Evolutionary conservation across 2,329 filamentous ascomycete genomes (phyloP).

Genomic region (Bipolaris bicolor): DNA sequence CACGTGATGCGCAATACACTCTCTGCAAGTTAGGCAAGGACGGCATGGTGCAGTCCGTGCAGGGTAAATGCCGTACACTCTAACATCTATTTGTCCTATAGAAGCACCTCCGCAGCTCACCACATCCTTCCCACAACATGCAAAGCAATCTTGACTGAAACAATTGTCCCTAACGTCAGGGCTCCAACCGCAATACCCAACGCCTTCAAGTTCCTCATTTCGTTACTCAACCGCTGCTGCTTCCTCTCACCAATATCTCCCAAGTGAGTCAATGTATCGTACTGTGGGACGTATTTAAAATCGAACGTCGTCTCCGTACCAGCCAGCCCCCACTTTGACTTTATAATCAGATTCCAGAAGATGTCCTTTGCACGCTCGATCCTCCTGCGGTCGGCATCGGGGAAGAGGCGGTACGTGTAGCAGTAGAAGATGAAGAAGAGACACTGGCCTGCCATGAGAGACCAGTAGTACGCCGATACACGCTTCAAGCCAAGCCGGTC

Average conservation of each 20-base stretch:
- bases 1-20: neutral
- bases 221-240: conserved; percentile 48
- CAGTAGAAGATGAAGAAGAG: conserved; percentile 66
- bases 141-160: conserved; percentile 34
- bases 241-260: conserved; percentile 52
- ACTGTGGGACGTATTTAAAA: conserved; percentile 72
- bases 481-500: conserved; percentile 64
- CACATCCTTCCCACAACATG: conserved; percentile 26
- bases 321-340: conserved; percentile 67
- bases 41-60: neutral
- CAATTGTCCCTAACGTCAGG: conserved; percentile 32
- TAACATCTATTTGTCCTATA: neutral
- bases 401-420: conserved; percentile 59
- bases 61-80: neutral
- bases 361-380: conserved; percentile 59
- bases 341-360: conserved; percentile 67
- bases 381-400: conserved; percentile 58
- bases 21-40: no score
- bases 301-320: conserved; percentile 68
- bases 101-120: conserved; percentile 12
- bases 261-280: conserved; percentile 57
- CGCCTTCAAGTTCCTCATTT: conserved; percentile 56
- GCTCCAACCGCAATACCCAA: conserved; percentile 51
- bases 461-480: conserved; percentile 64
- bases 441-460: conserved; percentile 69